A percentile compares a stretch with the other conserved stretches of the same genome.
phyloP scores from a whole-genome alignment of 345 rosid genomes.

The Trapa bicornis region DNA sequence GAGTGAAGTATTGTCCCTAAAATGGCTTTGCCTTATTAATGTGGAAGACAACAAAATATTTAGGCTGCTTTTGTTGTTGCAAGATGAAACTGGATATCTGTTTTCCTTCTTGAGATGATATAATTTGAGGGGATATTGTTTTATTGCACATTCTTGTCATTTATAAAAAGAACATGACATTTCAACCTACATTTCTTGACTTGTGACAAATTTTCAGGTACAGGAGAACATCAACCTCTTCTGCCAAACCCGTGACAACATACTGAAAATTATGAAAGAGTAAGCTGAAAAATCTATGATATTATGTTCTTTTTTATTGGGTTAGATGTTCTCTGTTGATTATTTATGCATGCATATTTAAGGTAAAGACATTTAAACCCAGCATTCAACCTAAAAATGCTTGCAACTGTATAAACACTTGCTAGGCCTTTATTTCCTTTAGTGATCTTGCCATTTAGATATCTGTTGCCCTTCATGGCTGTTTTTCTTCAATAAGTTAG shows the following conservation, averaged over 20 bases:
- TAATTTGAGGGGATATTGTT: no score
- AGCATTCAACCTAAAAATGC: background rate
- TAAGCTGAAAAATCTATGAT: slow-evolving; percentile 5
- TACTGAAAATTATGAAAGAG: slow-evolving; percentile 18
- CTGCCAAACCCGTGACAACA: slow-evolving; percentile 18
- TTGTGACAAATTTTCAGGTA: slow-evolving; percentile 11
- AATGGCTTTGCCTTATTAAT: background rate
- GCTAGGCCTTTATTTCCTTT: background rate
- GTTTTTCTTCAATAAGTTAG: background rate
- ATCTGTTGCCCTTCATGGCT: background rate
- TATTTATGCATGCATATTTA: no score
- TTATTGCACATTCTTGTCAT: background rate
- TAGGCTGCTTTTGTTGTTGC: background rate
- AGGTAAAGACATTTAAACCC: background rate
- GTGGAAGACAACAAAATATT: background rate
- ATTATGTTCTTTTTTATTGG: background rate
- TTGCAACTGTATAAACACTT: background rate
- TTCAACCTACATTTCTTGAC: background rate
- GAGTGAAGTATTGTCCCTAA: background rate
- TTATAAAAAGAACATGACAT: background rate
- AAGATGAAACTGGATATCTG: background rate
- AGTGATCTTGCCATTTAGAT: background rate
- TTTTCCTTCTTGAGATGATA: no score
- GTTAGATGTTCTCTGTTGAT: background rate
- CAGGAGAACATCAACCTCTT: slow-evolving; percentile 18